Conservation (phyloP, 371 early-diverging fungal species). For the Mortierella polycephala region DNA sequence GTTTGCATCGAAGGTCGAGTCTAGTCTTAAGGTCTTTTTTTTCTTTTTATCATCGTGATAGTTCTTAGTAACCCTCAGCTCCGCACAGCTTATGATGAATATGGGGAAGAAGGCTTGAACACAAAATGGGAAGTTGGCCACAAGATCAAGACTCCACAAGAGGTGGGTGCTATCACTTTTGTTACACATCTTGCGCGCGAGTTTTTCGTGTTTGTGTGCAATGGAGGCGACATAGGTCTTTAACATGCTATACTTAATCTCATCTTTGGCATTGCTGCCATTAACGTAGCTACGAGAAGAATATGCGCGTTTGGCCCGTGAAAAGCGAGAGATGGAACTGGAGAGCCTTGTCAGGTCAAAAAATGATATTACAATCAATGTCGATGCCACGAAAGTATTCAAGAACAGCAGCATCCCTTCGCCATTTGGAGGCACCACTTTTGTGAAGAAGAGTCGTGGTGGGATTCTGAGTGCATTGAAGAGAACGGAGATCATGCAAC, state of each 20-base stretch:
- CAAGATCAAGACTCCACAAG: constrained; percentile 81
- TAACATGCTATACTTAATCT: not conserved
- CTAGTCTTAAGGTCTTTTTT: not conserved
- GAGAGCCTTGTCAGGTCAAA: constrained; percentile 83
- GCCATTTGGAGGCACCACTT: constrained; percentile 56
- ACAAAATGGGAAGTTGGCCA: constrained; percentile 83
- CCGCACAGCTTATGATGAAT: constrained; percentile 91
- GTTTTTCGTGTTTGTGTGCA: not conserved
- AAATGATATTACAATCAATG: constrained; percentile 64
- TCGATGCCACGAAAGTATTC: constrained; percentile 69
- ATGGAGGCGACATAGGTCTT: not conserved
- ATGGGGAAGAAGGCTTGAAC: constrained; percentile 88
- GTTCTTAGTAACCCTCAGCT: constrained; percentile 84
- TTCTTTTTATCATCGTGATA: constrained; percentile 23
- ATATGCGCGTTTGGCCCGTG: constrained; percentile 79
- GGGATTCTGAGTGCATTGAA: constrained; percentile 53
- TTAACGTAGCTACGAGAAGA: constrained; percentile 77
- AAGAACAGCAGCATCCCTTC: constrained; percentile 63
- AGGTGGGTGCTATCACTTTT: constrained; percentile 60
- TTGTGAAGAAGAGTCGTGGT: constrained; percentile 25
- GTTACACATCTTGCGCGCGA: not conserved
- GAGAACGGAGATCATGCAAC: constrained; percentile 72
- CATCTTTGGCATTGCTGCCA: not conserved
- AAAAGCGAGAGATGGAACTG: constrained; percentile 78
- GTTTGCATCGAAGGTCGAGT: not conserved